These are phyloP conservation scores for Arabidopsis arenosa DNA, from an alignment of 345 rosid genomes.

Conservation along the genomic window DNA sequence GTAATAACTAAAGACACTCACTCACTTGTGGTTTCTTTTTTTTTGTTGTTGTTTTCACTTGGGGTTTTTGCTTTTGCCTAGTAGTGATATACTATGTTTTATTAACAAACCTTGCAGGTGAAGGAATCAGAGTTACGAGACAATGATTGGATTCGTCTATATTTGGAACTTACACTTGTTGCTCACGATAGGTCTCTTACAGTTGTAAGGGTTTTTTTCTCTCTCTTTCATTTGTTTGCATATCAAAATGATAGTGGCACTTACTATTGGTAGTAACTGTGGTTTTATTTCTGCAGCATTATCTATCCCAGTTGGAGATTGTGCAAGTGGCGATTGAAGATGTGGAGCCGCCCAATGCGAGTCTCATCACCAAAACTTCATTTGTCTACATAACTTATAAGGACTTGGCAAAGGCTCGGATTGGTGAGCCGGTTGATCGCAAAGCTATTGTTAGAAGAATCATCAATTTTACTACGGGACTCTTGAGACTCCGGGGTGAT, in stretches of 20 bases:
- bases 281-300: not conserved
- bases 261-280: not conserved
- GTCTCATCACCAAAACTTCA: not conserved
- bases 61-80: not conserved
- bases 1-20: not conserved
- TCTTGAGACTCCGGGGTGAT: not conserved
- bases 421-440: not conserved
- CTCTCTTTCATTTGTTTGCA: not conserved
- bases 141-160: not conserved
- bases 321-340: not conserved
- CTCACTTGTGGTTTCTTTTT: too few relatives aligned
- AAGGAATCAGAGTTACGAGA: not conserved
- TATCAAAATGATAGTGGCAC: not conserved
- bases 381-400: not conserved
- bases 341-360: too few relatives aligned
- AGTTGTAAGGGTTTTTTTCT: not conserved
- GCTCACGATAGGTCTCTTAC: not conserved
- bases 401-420: not conserved
- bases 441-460: not conserved
- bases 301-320: not conserved
- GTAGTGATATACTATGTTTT: not conserved
- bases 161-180: not conserved
- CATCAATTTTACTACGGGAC: not conserved
- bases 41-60: not conserved
- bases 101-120: not conserved